phyloP scores from a whole-genome alignment of 225 moss, liverwort and hornwort genomes.

The Neckera pumila region DNA sequence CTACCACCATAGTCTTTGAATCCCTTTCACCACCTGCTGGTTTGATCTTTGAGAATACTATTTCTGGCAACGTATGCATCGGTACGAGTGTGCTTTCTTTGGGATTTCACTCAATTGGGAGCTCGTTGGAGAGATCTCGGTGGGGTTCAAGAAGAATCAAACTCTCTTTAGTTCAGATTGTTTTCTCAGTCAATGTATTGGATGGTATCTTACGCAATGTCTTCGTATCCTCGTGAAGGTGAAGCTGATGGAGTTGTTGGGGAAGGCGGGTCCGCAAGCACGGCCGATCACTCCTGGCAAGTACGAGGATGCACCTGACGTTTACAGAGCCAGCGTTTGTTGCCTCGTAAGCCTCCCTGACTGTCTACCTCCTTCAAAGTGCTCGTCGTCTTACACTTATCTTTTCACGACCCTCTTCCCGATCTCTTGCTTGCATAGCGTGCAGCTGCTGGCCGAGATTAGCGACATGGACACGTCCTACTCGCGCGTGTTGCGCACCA shows the following conservation, averaged over 20 bases:
- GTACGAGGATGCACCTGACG: conserved; percentile 20
- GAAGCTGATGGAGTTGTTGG: conserved; percentile 32
- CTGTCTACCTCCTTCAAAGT: neutral
- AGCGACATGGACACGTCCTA: conserved; percentile 21
- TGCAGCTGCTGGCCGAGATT: conserved; percentile 37
- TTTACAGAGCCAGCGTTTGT: conserved; percentile 27
- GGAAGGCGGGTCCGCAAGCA: conserved; percentile 5
- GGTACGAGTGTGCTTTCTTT: neutral
- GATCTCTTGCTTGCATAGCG: neutral
- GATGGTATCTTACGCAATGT: too few species aligned
- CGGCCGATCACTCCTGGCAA: conserved; percentile 7
- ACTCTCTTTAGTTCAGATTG: neutral
- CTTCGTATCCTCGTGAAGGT: neutral
- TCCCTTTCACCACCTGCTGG: neutral
- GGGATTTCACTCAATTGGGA: neutral
- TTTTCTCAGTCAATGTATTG: neutral
- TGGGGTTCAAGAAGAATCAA: too few species aligned
- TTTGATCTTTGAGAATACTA: neutral
- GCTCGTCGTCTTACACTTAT: neutral
- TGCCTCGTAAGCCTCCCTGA: conserved; percentile 12
- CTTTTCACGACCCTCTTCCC: neutral
- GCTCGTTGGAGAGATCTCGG: neutral
- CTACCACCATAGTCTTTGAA: neutral
- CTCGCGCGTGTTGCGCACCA: conserved; percentile 16
- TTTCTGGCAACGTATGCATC: neutral